Evolutionary conservation across 441 rosid species (phyloP), one percentile per base, ranked within the genome.

Genomic region (Syzygium syzygioides): DNA sequence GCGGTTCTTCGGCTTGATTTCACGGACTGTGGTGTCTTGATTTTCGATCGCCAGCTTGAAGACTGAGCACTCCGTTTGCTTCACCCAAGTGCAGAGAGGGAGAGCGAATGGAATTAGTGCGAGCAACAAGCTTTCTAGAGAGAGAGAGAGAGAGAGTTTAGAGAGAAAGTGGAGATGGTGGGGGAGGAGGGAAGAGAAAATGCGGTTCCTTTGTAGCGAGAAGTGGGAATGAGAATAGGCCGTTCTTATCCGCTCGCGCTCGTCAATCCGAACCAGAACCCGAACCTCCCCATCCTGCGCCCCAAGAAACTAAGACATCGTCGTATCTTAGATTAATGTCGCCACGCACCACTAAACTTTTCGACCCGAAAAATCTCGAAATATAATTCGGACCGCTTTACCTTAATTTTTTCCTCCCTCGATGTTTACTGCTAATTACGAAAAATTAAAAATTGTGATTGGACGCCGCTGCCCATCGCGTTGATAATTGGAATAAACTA

Each of bases 161-260:
- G 53, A 13, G 71, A 7, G 55, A 17, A 17, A 86, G 79, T 59
- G 79, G 79, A 15, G 80, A 55, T 17, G 57, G 87, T 57, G 68
- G 37, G 12, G 37, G n/a, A 34, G 37, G 11, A 26, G 11, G 1
- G 56, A 50, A 52, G 80, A 62, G 52, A 41, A 28, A 54, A 54
- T 54, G 85, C 9, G 23, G 66, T 87, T 86, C 55, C 66, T 54
- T 53, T 25, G 83, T 71, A 13, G 52, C 52, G 4, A 37, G n/a
- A 6, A 7, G 48, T 45, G 17, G 7, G 52, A 37, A 37, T 71
- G 83, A 3, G 83, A 71, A 71, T 3, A 20, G 50, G 83, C 80
- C 93, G 96, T 94, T 95, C 98, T 96, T 96, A 96, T 96, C 99
- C 91, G 90, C 86, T 87, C 90, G 91, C 91, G 93, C 89, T 91